These are phyloP conservation scores for Eurotiales sp. DNA, from an alignment of 2,329 filamentous ascomycete species.

Conservation along the genomic window DNA sequence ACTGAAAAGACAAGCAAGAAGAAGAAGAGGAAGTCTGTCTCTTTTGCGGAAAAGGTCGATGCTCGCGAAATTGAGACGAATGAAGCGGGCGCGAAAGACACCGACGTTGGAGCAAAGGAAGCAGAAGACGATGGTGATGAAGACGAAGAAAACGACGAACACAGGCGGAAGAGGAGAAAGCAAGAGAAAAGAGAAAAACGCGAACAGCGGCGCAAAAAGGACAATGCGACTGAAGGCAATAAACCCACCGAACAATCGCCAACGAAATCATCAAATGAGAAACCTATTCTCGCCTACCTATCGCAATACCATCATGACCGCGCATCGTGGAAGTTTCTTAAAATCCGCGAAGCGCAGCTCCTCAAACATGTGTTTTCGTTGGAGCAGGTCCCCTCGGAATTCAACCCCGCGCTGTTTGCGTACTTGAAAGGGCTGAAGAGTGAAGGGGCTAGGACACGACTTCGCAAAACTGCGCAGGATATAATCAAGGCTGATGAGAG, in stretches of 20 bases:
- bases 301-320: constrained; percentile 68
- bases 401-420: constrained; percentile 66
- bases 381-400: constrained; percentile 64
- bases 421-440: constrained; percentile 81
- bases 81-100: constrained; percentile 8
- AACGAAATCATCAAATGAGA: constrained; percentile 24
- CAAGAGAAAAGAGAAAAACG: constrained; percentile 20
- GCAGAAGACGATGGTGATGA: constrained; percentile 20
- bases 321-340: constrained; percentile 89
- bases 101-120: constrained; percentile 1
- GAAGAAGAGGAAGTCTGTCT: constrained; percentile 52
- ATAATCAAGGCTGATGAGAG: constrained; percentile 47
- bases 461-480: constrained; percentile 64
- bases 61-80: constrained; percentile 33
- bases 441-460: constrained; percentile 60
- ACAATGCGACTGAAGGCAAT: neutral
- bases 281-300: constrained; percentile 70
- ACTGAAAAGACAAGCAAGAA: neutral
- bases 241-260: neutral
- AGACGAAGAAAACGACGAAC: constrained; percentile 29
- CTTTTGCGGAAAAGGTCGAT: constrained; percentile 58
- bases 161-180: constrained; percentile 22
- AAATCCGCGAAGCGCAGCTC: constrained; percentile 80
- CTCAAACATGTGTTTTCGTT: constrained; percentile 77
- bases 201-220: constrained; percentile 16